Evolutionary conservation across 2,329 filamentous ascomycete genomes (phyloP).

Genomic region (Cladosporium sp.): DNA sequence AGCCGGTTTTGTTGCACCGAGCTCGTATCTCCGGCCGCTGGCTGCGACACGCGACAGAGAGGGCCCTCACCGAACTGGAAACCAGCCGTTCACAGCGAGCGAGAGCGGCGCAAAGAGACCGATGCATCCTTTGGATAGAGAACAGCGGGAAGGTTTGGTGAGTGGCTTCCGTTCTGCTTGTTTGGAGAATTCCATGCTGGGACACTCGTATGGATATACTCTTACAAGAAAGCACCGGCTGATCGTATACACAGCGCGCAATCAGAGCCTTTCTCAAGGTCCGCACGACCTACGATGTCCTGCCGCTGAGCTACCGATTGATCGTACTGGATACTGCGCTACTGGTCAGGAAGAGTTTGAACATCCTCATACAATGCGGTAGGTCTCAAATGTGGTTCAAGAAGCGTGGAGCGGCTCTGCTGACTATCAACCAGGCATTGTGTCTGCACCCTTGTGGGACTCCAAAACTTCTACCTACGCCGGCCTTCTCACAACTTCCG

Average conservation of each 20-base stretch:
- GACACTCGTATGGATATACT: not conserved
- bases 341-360: conserved; percentile 94
- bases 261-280: conserved; percentile 96
- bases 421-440: conserved; percentile 67
- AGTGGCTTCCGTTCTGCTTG: conserved; percentile 39
- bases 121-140: conserved; percentile 64
- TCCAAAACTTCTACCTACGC: conserved; percentile 90
- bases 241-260: conserved; percentile 62
- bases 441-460: conserved; percentile 96
- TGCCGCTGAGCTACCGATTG: conserved; percentile 91
- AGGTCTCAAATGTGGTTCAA: conserved; percentile 26
- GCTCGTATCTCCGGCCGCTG: conserved; percentile 38
- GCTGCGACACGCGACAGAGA: conserved; percentile 25
- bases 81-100: not conserved
- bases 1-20: conserved; percentile 39
- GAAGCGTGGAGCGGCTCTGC: not conserved
- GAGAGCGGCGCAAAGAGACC: conserved; percentile 4
- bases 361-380: conserved; percentile 96
- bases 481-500: conserved; percentile 88
- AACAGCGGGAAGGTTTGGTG: conserved; percentile 78
- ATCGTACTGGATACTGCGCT: conserved; percentile 94
- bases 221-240: conserved; percentile 1
- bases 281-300: conserved; percentile 94
- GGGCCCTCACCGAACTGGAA: conserved; percentile 18
- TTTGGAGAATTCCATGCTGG: not conserved